Percentiles rank a stretch among this genome's conserved stretches.
phyloP scores from a whole-genome alignment of 2,329 filamentous ascomycete genomes.

The Microdochium paspali region DNA sequence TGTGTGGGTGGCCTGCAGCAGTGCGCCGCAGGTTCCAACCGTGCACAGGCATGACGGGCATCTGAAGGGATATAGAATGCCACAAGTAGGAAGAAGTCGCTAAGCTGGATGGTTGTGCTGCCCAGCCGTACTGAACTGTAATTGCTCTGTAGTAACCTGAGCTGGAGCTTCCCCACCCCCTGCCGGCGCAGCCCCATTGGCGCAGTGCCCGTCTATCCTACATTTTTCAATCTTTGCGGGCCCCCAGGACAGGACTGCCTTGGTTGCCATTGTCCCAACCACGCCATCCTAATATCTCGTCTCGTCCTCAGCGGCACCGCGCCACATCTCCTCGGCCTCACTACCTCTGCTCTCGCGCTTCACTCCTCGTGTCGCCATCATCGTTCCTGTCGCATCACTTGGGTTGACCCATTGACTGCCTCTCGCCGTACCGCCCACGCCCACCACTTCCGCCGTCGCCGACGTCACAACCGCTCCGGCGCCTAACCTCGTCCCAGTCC shows the following conservation, averaged over 20 bases:
- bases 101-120: no score
- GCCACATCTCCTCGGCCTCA: background rate
- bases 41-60: no score
- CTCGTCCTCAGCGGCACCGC: background rate
- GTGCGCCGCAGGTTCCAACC: no score
- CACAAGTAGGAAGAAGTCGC: no score
- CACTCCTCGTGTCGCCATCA: background rate
- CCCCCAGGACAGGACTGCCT: background rate
- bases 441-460: no score
- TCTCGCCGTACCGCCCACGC: background rate
- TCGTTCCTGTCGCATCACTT: no score
- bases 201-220: background rate
- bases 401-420: background rate
- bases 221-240: background rate
- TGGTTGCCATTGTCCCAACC: background rate
- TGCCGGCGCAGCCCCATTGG: background rate
- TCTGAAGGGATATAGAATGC: no score
- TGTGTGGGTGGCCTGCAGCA: no score
- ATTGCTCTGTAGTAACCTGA: background rate
- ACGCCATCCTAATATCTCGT: background rate
- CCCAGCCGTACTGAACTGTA: no score
- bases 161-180: background rate
- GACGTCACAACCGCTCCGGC: no score
- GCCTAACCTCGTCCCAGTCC: constrained; percentile 1
- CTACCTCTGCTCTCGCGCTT: background rate